Percentiles rank a stretch among this genome's conserved stretches.
phyloP scores from a whole-genome alignment of 2,329 filamentous ascomycete species.

The Phyllosticta citrichinensis region DNA sequence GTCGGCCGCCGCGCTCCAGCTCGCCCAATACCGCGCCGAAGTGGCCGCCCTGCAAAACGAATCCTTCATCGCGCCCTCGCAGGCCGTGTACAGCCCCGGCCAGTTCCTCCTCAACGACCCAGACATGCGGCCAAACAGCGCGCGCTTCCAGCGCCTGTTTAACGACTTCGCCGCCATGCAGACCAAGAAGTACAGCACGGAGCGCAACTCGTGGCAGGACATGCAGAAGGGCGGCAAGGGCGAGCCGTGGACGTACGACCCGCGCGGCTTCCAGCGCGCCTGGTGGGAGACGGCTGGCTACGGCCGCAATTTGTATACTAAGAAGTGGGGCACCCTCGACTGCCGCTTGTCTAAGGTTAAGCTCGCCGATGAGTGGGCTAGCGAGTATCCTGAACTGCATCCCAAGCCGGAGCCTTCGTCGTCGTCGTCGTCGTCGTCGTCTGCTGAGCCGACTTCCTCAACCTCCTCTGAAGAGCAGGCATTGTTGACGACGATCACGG shows the following conservation, averaged over 20 bases:
- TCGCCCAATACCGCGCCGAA: neutral
- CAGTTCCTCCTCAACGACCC: slow-evolving; percentile 1
- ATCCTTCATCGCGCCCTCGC: neutral
- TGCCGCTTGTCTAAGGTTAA: neutral
- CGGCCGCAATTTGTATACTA: slow-evolving; percentile 11
- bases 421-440: neutral
- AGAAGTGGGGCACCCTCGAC: slow-evolving; percentile 13
- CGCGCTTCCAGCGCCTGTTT: neutral
- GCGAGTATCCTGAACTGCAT: slow-evolving; percentile 5
- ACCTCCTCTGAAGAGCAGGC: neutral
- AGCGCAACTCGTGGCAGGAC: slow-evolving; percentile 12
- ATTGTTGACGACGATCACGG: neutral
- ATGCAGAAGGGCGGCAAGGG: slow-evolving; percentile 2
- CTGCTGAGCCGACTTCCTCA: neutral
- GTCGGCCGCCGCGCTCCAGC: neutral
- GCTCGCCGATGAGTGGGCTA: slow-evolving; percentile 10
- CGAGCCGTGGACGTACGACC: slow-evolving; percentile 11
- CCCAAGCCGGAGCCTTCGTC: neutral
- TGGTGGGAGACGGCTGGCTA: slow-evolving; percentile 12
- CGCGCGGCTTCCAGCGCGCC: slow-evolving; percentile 10
- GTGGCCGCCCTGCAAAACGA: neutral
- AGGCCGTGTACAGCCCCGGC: neutral
- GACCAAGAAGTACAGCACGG: slow-evolving; percentile 6
- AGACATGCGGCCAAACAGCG: slow-evolving; percentile 1
- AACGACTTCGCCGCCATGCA: slow-evolving; percentile 7